Base-by-base conservation (phyloP, 371 early-diverging fungal species). In the Circinella minor region DNA sequence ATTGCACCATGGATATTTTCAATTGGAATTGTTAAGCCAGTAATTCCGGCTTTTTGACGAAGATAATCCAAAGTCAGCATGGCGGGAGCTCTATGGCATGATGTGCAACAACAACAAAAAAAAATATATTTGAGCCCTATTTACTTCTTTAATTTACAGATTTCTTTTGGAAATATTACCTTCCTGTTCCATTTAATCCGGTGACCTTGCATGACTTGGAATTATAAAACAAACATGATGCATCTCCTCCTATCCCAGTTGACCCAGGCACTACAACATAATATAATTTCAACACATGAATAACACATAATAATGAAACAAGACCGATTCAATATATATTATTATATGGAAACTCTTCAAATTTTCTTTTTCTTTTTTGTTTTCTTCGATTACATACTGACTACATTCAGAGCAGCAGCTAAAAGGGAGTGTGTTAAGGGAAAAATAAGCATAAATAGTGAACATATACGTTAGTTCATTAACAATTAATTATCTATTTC, bases 201-300 rank as follows among this genome's bases (percentile, higher is more conserved):
- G 79, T 74, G n/a, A 93, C 91, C 1, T 72, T 77, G 36, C 82
- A 81, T 11, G 77, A 72, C 60, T 85, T 90, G 37, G 90, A 89
- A 69, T 90, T 84, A 76, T 91, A 94, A 72, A 89, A 93, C 17
- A 97, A 82, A 70, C 93, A 90, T 76, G 96, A 96, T 48, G 90
- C 91, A 74, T 96, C 98, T 46, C 98, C 98, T 46, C 98, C 98
- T 65, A 96, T 89, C 10, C 98, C 98, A 14, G 96, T 94, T 0
- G 93, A 92, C 49, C 87, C 84, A 9, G 97, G 94, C 77, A 95
- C 94, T 86, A 8, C 14, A 57, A 8, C 14, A 57, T 34, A 9
- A 43, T 43, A 27, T 27, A 34, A n/a, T 4, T 27, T 27, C 2
- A 5, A n/a, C 15, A 43, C n/a, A n/a, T n/a, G n/a, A n/a, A n/a